Conservation (phyloP, 805 yeast genomes). For the Metschnikowia chrysomelidarum region DNA sequence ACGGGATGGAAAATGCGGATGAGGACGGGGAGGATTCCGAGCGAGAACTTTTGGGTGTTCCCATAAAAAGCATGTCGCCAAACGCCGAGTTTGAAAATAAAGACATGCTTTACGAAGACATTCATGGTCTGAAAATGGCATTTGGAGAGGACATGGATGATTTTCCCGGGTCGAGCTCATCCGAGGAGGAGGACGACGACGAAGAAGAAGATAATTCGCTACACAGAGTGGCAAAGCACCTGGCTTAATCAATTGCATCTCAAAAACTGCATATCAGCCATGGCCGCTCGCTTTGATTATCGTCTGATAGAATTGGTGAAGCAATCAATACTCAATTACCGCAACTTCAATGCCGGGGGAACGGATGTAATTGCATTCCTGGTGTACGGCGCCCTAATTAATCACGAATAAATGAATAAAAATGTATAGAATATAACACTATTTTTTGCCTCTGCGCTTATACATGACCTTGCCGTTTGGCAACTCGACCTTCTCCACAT, state of each 20-base stretch:
- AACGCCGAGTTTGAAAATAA: conserved; percentile 17
- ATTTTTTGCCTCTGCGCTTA: conserved; percentile 19
- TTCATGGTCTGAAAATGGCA: conserved; percentile 19
- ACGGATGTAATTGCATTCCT: too few relatives aligned
- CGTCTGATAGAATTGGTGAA: not conserved
- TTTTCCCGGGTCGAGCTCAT: conserved; percentile 45
- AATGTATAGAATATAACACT: too few relatives aligned
- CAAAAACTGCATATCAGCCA: too few relatives aligned
- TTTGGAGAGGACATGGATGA: conserved; percentile 32
- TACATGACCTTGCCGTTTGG: conserved; percentile 62
- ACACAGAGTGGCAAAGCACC: conserved; percentile 42
- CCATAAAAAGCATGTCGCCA: conserved; percentile 35
- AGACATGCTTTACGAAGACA: conserved; percentile 27
- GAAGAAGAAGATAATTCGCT: conserved; percentile 36
- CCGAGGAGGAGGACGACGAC: conserved; percentile 35
- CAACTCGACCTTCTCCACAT: conserved; percentile 47
- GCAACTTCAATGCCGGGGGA: too few relatives aligned
- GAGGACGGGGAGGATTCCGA: conserved; percentile 1
- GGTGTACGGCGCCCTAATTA: too few relatives aligned
- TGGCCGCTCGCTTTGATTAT: too few relatives aligned
- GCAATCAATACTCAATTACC: too few relatives aligned
- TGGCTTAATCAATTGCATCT: conserved; percentile 23
- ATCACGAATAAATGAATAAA: too few relatives aligned
- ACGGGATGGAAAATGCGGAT: conserved; percentile 12
- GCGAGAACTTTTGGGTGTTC: conserved; percentile 20